phyloP scores from a whole-genome alignment of 2,329 filamentous ascomycete genomes.

The Verticillium longisporum region DNA sequence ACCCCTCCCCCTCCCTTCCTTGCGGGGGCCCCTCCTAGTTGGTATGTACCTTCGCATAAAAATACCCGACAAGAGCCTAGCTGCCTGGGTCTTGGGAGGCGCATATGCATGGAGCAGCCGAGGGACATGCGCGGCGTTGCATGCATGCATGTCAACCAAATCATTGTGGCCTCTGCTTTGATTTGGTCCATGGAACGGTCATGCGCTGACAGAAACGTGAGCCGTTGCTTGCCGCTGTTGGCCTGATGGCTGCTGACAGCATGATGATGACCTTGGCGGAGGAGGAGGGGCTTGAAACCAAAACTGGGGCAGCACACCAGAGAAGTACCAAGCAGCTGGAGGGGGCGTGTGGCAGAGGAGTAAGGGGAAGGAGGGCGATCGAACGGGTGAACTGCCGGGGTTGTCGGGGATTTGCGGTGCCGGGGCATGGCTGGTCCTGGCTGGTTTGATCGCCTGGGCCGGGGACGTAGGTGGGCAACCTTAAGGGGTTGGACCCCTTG shows the following conservation, averaged over 20 bases:
- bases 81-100: too few species aligned
- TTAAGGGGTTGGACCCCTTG: neutral
- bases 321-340: too few species aligned
- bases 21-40: too few species aligned
- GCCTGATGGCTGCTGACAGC: neutral
- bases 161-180: too few species aligned
- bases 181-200: too few species aligned
- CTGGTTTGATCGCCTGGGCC: neutral
- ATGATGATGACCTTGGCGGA: neutral
- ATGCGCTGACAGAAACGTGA: neutral
- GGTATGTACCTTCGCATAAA: too few species aligned
- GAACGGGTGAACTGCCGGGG: neutral
- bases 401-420: neutral
- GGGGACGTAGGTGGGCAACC: neutral
- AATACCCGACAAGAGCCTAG: too few species aligned
- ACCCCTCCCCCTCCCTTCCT: too few species aligned
- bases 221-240: neutral
- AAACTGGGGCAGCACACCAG: neutral
- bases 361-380: neutral
- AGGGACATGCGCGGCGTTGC: too few species aligned
- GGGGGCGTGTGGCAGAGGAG: too few species aligned
- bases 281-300: neutral
- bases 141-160: too few species aligned
- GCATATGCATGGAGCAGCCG: too few species aligned
- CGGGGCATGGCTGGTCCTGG: neutral